Conservation (phyloP, 306 rosid species). For the Glycyrrhiza uralensis region DNA sequence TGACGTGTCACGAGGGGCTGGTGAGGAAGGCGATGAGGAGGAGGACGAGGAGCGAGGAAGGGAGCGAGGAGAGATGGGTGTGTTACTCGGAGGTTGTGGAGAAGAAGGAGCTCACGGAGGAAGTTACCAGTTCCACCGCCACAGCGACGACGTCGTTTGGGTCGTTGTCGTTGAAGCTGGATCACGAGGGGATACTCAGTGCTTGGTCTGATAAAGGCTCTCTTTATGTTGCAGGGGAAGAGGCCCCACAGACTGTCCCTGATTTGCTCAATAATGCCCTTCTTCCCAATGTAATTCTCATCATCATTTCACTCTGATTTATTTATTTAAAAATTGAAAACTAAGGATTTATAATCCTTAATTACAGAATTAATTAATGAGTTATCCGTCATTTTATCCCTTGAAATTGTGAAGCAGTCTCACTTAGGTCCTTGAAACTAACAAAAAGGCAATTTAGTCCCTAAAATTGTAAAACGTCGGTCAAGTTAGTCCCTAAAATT, state of each 20-base stretch:
- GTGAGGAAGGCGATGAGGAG: slow-evolving; percentile 82
- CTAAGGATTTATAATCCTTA: too few species aligned
- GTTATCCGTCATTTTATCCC: too few species aligned
- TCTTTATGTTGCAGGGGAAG: slow-evolving; percentile 50
- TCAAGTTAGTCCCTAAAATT: too few species aligned
- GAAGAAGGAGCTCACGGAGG: slow-evolving; percentile 48
- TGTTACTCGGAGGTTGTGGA: slow-evolving; percentile 85
- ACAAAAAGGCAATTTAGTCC: too few species aligned
- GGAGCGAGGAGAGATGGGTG: slow-evolving; percentile 76
- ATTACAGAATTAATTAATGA: too few species aligned
- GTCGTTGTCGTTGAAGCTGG: slow-evolving; percentile 67
- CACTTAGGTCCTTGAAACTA: too few species aligned
- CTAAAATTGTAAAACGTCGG: too few species aligned
- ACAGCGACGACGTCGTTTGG: slow-evolving; percentile 29
- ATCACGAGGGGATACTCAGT: slow-evolving; percentile 71
- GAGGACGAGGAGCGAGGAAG: slow-evolving; percentile 39
- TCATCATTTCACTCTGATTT: neutral
- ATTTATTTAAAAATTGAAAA: too few species aligned
- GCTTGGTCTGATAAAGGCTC: slow-evolving; percentile 94
- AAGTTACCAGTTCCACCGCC: slow-evolving; percentile 38
- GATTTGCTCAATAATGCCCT: slow-evolving; percentile 33
- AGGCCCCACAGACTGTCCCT: slow-evolving; percentile 66
- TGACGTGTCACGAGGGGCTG: slow-evolving; percentile 36
- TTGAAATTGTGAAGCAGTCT: too few species aligned
- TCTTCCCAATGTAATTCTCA: slow-evolving; percentile 39